A percentile compares a stretch with the other conserved stretches of the same genome.
Conservation (phyloP, 2,329 filamentous ascomycete genomes). For the Fusarium austroafricanum region DNA sequence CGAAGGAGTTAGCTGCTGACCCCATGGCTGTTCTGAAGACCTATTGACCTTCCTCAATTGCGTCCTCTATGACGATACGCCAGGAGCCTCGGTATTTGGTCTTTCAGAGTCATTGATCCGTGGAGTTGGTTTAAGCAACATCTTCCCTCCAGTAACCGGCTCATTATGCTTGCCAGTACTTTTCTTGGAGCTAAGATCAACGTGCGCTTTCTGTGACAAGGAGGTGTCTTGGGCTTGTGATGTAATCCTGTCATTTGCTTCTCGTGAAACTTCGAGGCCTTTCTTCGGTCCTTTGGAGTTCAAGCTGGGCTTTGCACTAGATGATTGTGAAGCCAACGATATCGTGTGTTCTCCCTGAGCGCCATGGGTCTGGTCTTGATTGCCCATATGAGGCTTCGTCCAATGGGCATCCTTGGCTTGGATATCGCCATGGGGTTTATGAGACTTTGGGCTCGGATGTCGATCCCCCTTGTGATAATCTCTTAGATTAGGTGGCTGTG, state of each 20-base stretch:
- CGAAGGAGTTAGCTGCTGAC: constrained; percentile 28
- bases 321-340: not conserved
- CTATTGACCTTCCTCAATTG: constrained; percentile 42
- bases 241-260: not conserved
- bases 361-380: constrained; percentile 13
- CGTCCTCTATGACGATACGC: constrained; percentile 40
- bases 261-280: not conserved
- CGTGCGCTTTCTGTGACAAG: not conserved
- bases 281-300: constrained; percentile 1
- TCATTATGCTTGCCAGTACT: constrained; percentile 1
- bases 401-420: constrained; percentile 28
- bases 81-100: constrained; percentile 9
- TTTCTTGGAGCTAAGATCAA: not conserved
- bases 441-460: constrained; percentile 37
- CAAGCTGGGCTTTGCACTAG: not conserved
- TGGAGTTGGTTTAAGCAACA: constrained; percentile 15
- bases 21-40: constrained; percentile 27
- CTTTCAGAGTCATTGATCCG: constrained; percentile 5
- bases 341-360: not conserved
- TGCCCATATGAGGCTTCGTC: constrained; percentile 21
- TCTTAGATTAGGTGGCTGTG: constrained; percentile 26
- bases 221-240: constrained; percentile 5
- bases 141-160: not conserved
- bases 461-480: constrained; percentile 25
- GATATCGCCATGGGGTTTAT: constrained; percentile 33